phyloP scores from a whole-genome alignment of 768 basidiomycete genomes.

The Candolleomyces eurysporus region DNA sequence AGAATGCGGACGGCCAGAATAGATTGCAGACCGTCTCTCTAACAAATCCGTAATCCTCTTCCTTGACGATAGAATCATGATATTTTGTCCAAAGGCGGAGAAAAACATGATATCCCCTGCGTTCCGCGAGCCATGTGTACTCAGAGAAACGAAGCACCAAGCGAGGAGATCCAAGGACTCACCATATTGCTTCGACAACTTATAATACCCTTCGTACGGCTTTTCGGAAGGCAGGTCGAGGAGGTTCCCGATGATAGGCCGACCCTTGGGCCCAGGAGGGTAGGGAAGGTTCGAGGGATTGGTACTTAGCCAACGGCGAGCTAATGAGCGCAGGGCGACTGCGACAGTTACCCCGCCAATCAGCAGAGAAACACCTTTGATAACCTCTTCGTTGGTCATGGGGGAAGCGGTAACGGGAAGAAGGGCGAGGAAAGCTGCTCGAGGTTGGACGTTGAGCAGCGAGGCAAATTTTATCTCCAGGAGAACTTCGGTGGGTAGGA shows the following conservation, averaged over 20 bases:
- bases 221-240: conserved; percentile 12
- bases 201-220: conserved; percentile 13
- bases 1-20: conserved; percentile 21
- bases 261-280: conserved; percentile 10
- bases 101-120: conserved; percentile 11
- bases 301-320: not conserved
- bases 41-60: conserved; percentile 6
- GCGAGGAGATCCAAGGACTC: not conserved
- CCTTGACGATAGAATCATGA: conserved; percentile 4
- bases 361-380: not conserved
- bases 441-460: too few species aligned
- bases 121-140: not conserved
- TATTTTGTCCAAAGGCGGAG: conserved; percentile 1
- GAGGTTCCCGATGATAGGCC: conserved; percentile 17
- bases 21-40: conserved; percentile 7
- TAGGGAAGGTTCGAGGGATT: not conserved
- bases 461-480: too few species aligned
- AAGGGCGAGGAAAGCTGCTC: too few species aligned
- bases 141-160: not conserved
- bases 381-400: too few species aligned
- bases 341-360: not conserved
- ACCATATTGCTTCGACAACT: conserved; percentile 17
- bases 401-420: too few species aligned
- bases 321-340: not conserved
- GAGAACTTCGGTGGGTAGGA: too few species aligned